These are phyloP conservation scores for Bisporella sp. DNA, from an alignment of 2,329 filamentous ascomycete genomes.

Conservation along the genomic window DNA sequence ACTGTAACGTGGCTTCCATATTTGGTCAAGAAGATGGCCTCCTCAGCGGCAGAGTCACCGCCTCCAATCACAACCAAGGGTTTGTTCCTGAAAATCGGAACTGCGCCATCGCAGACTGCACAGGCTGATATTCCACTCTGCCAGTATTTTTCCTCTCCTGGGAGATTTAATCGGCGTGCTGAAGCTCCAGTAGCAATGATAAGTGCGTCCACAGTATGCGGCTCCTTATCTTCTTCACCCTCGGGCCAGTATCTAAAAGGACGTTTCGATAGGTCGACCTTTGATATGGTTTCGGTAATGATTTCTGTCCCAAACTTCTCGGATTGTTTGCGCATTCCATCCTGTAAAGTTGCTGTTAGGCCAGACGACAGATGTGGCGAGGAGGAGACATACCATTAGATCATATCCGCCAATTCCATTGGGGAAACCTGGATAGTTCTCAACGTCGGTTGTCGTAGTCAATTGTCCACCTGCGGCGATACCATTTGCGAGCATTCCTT, in stretches of 20 bases:
- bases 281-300: conserved; percentile 85
- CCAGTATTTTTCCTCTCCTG: conserved; percentile 94
- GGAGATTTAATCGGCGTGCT: conserved; percentile 72
- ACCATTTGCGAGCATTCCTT: conserved; percentile 96
- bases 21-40: conserved; percentile 95
- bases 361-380: neutral
- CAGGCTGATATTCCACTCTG: conserved; percentile 94
- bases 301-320: conserved; percentile 88
- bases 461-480: conserved; percentile 94
- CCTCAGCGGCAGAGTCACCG: conserved; percentile 93
- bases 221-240: conserved; percentile 69
- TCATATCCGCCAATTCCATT: conserved; percentile 79
- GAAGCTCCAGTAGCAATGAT: conserved; percentile 96
- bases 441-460: conserved; percentile 95
- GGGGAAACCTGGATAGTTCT: conserved; percentile 96
- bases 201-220: conserved; percentile 83
- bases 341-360: conserved; percentile 29
- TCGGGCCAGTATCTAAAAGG: conserved; percentile 95
- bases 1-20: conserved; percentile 95
- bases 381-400: conserved; percentile 54
- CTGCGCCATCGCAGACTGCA: conserved; percentile 93
- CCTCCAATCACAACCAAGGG: conserved; percentile 93
- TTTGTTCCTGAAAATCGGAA: conserved; percentile 97
- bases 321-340: conserved; percentile 88
- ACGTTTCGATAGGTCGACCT: conserved; percentile 73